Percentiles rank a stretch among this genome's conserved stretches.
These are phyloP conservation scores for Xylaria nigripes DNA, from an alignment of 495 filamentous ascomycete genomes.

Conservation along the genomic window DNA sequence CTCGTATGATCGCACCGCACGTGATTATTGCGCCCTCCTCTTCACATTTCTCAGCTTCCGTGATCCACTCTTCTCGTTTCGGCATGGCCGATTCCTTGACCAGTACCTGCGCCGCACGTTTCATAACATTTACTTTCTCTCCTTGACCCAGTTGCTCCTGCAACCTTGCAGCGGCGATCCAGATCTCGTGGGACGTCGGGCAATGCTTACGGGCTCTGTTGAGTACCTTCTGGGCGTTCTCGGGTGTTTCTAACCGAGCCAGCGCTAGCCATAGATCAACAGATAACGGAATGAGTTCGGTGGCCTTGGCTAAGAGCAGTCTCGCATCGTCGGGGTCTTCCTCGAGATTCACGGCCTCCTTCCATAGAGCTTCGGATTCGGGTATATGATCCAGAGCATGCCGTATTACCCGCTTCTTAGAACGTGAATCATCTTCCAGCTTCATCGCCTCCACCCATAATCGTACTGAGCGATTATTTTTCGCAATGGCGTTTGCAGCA, in stretches of 20 bases:
- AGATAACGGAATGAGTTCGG: conserved; percentile 85
- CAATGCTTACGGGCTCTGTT: conserved; percentile 93
- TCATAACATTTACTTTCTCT: conserved; percentile 82
- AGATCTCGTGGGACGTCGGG: conserved; percentile 85
- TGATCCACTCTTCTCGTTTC: conserved; percentile 94
- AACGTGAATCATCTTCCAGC: conserved; percentile 67
- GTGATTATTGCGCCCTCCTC: conserved; percentile 83
- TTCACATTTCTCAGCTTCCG: conserved; percentile 90
- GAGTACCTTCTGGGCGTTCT: conserved; percentile 86
- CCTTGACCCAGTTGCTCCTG: conserved; percentile 78
- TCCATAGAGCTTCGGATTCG: conserved; percentile 91
- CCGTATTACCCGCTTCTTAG: conserved; percentile 83
- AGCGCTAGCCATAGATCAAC: conserved; percentile 93
- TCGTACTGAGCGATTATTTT: conserved; percentile 77
- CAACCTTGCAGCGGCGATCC: conserved; percentile 87
- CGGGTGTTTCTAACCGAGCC: conserved; percentile 76
- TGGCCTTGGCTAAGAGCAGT: conserved; percentile 82
- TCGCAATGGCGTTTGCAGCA: conserved; percentile 86
- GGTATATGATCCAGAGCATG: conserved; percentile 84
- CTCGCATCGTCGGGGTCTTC: conserved; percentile 80
- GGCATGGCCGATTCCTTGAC: conserved; percentile 90
- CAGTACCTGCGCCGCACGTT: conserved; percentile 81
- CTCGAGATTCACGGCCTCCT: conserved; percentile 92
- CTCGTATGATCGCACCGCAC: conserved; percentile 77
- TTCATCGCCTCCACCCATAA: conserved; percentile 95